These are phyloP conservation scores for Beauveria rudraprayagi DNA, from an alignment of 2,329 filamentous ascomycete genomes.

Conservation along the genomic window DNA sequence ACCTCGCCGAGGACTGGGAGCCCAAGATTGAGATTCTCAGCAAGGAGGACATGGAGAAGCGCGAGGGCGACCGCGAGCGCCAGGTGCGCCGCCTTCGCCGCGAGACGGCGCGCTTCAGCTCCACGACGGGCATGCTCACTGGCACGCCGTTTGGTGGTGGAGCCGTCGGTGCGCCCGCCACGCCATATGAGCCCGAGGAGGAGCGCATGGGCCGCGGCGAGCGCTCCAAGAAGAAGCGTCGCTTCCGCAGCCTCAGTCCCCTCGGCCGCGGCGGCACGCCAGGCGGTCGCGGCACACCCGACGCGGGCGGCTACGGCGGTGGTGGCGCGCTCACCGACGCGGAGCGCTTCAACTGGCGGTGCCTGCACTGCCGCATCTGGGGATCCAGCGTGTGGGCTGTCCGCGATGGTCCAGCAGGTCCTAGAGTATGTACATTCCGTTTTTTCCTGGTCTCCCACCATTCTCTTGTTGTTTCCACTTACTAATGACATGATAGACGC, in stretches of 20 bases:
- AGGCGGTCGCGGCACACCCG: constrained; percentile 70
- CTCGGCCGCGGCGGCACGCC: constrained; percentile 56
- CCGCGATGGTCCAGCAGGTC: constrained; percentile 77
- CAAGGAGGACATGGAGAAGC: constrained; percentile 95
- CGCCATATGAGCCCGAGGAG: constrained; percentile 45
- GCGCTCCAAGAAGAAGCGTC: constrained; percentile 87
- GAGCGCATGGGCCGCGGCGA: constrained; percentile 88
- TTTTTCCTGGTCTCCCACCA: not conserved
- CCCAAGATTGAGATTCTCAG: constrained; percentile 73
- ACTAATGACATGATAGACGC: constrained; percentile 46
- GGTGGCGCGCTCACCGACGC: constrained; percentile 62
- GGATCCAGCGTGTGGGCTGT: constrained; percentile 92
- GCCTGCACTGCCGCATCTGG: constrained; percentile 79
- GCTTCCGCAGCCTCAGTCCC: constrained; percentile 84
- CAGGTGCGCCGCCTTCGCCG: constrained; percentile 79
- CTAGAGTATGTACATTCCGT: constrained; percentile 53
- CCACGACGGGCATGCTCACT: constrained; percentile 71
- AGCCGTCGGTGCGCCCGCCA: constrained; percentile 26
- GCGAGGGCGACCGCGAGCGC: constrained; percentile 87
- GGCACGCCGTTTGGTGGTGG: constrained; percentile 53
- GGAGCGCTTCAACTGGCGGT: constrained; percentile 80
- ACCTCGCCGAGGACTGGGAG: constrained; percentile 77
- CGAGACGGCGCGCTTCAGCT: constrained; percentile 89
- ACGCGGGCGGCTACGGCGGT: constrained; percentile 65
- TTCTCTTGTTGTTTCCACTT: constrained; percentile 12